Conservation (phyloP, 2,329 filamentous ascomycete species). For the Rugonectria rugulosa region DNA sequence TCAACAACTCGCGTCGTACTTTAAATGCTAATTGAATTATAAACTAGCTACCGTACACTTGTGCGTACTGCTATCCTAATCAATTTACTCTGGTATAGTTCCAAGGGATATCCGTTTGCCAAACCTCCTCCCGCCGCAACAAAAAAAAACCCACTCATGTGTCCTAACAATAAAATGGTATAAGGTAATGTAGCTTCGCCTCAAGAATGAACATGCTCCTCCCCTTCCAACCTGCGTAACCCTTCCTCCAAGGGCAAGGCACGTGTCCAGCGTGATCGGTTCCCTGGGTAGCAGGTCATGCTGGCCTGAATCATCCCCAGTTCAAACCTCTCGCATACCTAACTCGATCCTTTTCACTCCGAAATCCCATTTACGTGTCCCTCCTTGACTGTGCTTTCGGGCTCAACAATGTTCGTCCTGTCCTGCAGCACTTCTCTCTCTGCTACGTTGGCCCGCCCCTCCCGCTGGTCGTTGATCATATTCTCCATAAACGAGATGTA, state of each 20-base stretch:
- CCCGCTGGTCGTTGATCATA: constrained; percentile 63
- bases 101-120: constrained; percentile 38
- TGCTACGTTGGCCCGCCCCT: constrained; percentile 36
- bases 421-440: constrained; percentile 44
- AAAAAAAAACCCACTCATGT: constrained; percentile 33
- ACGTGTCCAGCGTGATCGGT: constrained; percentile 12
- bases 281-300: constrained; percentile 10
- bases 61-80: constrained; percentile 26
- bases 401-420: constrained; percentile 42
- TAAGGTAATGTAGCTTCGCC: constrained; percentile 22
- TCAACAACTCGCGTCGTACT: no score
- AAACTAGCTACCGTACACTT: constrained; percentile 15
- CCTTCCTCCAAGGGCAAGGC: constrained; percentile 16
- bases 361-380: constrained; percentile 46
- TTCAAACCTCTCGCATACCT: constrained; percentile 3
- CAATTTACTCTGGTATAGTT: constrained; percentile 34
- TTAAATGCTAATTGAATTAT: no score
- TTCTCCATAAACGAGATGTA: constrained; percentile 98
- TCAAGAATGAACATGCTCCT: constrained; percentile 15
- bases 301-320: constrained; percentile 10
- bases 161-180: constrained; percentile 27
- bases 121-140: constrained; percentile 21
- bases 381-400: constrained; percentile 43
- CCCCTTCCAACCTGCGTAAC: neutral
- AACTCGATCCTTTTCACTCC: constrained; percentile 17